These are phyloP conservation scores for Pulveroboletus ravenelii DNA, from an alignment of 768 basidiomycete genomes.

Conservation along the genomic window DNA sequence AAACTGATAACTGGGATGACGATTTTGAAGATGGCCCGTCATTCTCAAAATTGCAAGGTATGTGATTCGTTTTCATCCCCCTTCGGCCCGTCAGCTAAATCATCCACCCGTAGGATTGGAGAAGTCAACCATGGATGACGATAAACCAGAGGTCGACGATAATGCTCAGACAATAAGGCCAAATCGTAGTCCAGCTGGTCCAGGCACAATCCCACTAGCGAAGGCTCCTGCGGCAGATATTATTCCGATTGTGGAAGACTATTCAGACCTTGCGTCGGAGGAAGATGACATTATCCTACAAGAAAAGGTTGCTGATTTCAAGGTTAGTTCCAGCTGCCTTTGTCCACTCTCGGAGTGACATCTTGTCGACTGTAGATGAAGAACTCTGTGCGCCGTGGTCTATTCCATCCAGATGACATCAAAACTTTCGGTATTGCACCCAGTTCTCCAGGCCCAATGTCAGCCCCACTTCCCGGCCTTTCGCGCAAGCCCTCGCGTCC, in stretches of 20 bases:
- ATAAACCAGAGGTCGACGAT: slow-evolving; percentile 55
- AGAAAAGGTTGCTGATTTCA: slow-evolving; percentile 81
- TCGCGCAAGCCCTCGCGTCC: slow-evolving; percentile 51
- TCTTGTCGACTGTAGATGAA: slow-evolving; percentile 47
- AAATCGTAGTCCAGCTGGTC: slow-evolving; percentile 59
- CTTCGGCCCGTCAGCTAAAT: neutral
- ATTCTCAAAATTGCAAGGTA: slow-evolving; percentile 73
- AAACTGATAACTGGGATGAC: slow-evolving; percentile 97
- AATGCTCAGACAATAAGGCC: slow-evolving; percentile 80
- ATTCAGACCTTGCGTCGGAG: slow-evolving; percentile 80
- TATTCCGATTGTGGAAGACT: slow-evolving; percentile 78
- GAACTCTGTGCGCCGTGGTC: slow-evolving; percentile 64
- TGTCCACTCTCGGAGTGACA: neutral
- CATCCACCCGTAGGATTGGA: slow-evolving; percentile 48
- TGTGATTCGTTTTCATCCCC: neutral
- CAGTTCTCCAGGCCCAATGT: slow-evolving; percentile 52
- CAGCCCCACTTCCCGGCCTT: slow-evolving; percentile 61
- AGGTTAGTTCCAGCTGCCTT: slow-evolving; percentile 39
- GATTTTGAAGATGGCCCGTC: slow-evolving; percentile 96
- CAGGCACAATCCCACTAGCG: slow-evolving; percentile 48
- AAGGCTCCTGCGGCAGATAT: slow-evolving; percentile 60
- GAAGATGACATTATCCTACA: slow-evolving; percentile 69
- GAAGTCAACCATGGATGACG: slow-evolving; percentile 53
- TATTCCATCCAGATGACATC: slow-evolving; percentile 89
- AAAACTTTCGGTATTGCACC: slow-evolving; percentile 61